These are phyloP conservation scores for Spongospora subterranea DNA, from an alignment of 208 protist genomes.

Conservation along the genomic window DNA sequence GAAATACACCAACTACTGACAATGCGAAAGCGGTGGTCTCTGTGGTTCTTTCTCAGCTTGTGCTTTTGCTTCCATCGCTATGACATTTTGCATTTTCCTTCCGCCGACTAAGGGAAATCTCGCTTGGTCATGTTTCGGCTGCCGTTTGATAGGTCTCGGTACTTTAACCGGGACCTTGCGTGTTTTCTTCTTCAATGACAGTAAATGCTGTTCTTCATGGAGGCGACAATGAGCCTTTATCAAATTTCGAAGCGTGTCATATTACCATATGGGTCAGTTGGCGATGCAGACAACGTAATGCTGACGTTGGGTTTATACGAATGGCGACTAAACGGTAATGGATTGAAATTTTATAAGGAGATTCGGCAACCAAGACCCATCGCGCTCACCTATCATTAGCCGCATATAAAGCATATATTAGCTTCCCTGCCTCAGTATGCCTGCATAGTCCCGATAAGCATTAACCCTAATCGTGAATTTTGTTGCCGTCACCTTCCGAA, in stretches of 20 bases:
- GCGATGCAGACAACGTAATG: neutral
- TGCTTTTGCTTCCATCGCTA: neutral
- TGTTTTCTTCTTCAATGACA: neutral
- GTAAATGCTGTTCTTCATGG: slow-evolving; percentile 17
- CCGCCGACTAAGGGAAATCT: neutral
- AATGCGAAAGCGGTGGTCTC: neutral
- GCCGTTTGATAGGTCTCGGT: slow-evolving; percentile 22
- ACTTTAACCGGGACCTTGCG: neutral
- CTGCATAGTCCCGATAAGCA: neutral
- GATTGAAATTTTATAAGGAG: neutral
- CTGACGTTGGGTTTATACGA: slow-evolving; percentile 33
- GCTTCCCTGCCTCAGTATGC: slow-evolving; percentile 39
- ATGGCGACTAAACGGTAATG: neutral
- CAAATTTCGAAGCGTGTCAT: neutral
- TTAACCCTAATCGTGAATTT: neutral
- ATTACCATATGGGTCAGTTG: slow-evolving; percentile 30
- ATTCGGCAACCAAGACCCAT: too few relatives aligned
- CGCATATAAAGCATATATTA: slow-evolving; percentile 17
- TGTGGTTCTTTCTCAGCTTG: neutral
- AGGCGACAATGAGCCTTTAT: neutral
- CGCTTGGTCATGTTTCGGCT: neutral
- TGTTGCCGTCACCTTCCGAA: neutral
- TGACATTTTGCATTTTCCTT: neutral
- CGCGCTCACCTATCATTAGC: neutral
- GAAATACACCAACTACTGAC: neutral